Base-by-base conservation (phyloP, 371 early-diverging fungal genomes). In the Syncephalastrum sp. region DNA sequence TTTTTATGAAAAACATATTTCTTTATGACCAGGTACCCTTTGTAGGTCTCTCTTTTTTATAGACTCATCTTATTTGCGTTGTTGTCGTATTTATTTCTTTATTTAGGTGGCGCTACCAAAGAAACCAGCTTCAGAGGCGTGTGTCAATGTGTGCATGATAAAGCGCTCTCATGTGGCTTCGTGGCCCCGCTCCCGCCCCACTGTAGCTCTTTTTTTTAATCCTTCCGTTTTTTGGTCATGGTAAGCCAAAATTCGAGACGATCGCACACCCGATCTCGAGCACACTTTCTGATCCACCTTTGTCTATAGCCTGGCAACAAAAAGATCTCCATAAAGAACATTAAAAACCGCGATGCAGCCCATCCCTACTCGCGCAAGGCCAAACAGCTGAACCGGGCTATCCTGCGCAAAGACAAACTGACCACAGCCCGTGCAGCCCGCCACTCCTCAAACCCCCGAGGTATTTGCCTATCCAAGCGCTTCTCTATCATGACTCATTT, bases 321-420 rank as follows among this genome's bases (percentile, higher is more conserved):
- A 64, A 74, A 69, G 59, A 80, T 79, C 48, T 82, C 86, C 23
- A 59, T 85, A 63, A 83, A 81, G 51, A 67, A 82, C 27, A 81
- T 83, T 69, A 85, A 85, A 60, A 82, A 81, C 63, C 65, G 82
- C 69, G 83, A 85, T 25, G 72, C 66, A 47, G 72, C 77, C 33
- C 85, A 85, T 60, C 85, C 85, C 33, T 83, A 81, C 44, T 85
- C 85, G 12, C 70, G 86, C 38, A 83, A 83, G 54, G 86, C 86
- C 42, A 70, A 72, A 17, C 83, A 83, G 61, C 62, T 83, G 42
- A 68, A 71, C 45, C 72, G 83, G 56, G 78, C 78, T 7, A 67
- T 75, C 29, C 67, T 78, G 47, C 75, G 83, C 27, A 79, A 70
- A 53, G 81, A 83, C 38, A 79, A 80, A 46, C 63, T 83, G 13